These are phyloP conservation scores for Hypomyces rosellus DNA, from an alignment of 2,329 filamentous ascomycete genomes.

Conservation along the genomic window DNA sequence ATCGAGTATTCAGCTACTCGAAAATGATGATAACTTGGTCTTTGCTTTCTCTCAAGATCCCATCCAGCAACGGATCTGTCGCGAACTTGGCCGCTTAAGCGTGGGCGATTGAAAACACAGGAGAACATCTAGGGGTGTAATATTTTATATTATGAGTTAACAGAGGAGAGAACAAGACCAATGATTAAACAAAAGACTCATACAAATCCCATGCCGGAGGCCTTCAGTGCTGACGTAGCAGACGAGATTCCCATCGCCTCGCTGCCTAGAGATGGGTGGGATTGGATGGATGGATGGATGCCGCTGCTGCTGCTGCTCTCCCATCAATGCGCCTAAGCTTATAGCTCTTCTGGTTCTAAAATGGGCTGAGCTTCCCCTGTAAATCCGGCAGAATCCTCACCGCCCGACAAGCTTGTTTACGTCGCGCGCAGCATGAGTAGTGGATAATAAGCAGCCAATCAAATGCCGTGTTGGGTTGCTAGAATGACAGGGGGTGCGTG, in stretches of 20 bases:
- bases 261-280: too few species aligned
- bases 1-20: not conserved
- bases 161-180: not conserved
- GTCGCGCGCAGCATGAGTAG: constrained; percentile 19
- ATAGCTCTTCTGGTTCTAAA: too few species aligned
- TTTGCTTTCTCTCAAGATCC: too few species aligned
- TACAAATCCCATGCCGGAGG: not conserved
- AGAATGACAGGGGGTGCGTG: constrained; percentile 2
- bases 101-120: too few species aligned
- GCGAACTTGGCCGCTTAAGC: too few species aligned
- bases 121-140: not conserved
- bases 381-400: constrained; percentile 30
- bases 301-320: too few species aligned
- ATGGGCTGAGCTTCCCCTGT: not conserved
- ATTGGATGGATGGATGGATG: too few species aligned
- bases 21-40: not conserved
- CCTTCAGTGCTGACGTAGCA: not conserved
- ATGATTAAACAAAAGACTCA: not conserved
- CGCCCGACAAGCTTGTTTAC: constrained; percentile 24
- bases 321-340: too few species aligned
- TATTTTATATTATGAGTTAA: constrained; percentile 8
- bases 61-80: too few species aligned
- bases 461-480: constrained; percentile 1
- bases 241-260: not conserved
- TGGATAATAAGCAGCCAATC: constrained; percentile 19